These are phyloP conservation scores for Termitomyces sp. DNA, from an alignment of 768 basidiomycete species.

Conservation along the genomic window DNA sequence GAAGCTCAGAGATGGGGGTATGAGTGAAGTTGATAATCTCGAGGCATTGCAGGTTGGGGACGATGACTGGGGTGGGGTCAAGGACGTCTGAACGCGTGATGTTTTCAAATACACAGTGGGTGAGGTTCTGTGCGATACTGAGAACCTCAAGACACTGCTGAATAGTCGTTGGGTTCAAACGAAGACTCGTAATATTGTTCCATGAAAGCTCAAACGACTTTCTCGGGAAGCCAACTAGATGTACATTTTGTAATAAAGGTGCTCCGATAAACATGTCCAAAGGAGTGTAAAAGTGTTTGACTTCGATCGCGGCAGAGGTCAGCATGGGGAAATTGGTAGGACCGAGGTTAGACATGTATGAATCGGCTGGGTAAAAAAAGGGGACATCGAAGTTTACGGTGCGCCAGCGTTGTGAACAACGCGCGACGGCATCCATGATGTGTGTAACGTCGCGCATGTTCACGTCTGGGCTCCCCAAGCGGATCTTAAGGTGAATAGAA, in stretches of 20 bases:
- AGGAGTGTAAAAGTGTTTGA: slow-evolving; percentile 8
- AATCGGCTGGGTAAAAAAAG: slow-evolving; percentile 15
- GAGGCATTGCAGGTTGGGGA: slow-evolving; percentile 14
- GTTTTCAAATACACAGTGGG: slow-evolving; percentile 18
- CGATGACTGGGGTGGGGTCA: slow-evolving; percentile 17
- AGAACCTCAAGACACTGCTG: slow-evolving; percentile 20
- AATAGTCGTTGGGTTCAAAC: slow-evolving; percentile 18
- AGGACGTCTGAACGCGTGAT: slow-evolving; percentile 20
- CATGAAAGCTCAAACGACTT: slow-evolving; percentile 14
- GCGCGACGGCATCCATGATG: slow-evolving; percentile 18
- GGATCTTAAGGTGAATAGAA: slow-evolving; percentile 9
- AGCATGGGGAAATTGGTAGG: slow-evolving; percentile 16
- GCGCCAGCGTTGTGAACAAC: slow-evolving; percentile 17
- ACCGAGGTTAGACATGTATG: slow-evolving; percentile 11
- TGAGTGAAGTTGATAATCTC: slow-evolving; percentile 19
- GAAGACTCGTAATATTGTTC: slow-evolving; percentile 17
- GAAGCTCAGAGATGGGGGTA: slow-evolving; percentile 20
- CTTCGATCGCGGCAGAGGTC: slow-evolving; percentile 7
- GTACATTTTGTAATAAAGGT: slow-evolving; percentile 15
- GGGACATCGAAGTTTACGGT: slow-evolving; percentile 18
- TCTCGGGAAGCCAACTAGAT: slow-evolving; percentile 16
- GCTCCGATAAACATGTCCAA: slow-evolving; percentile 15
- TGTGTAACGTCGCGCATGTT: slow-evolving; percentile 10
- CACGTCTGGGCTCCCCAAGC: neutral
- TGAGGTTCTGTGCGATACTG: slow-evolving; percentile 13